Conservation (phyloP, 352 stramenopile genomes). For the Globisporangium rhizosaccharum region DNA sequence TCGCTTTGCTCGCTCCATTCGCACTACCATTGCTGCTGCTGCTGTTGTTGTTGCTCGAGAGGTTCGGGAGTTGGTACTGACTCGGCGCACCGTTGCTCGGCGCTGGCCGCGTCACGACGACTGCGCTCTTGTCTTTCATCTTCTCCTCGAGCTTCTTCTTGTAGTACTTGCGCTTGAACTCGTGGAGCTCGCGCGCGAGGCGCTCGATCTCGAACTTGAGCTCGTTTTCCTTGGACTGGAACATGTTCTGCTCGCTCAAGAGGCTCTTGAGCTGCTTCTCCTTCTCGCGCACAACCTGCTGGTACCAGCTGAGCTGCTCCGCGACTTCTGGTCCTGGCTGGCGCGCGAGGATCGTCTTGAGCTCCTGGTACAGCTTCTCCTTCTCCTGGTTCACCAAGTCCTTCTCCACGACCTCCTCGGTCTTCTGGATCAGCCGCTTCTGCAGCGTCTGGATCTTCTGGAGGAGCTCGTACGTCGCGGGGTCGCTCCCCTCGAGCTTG, state of each 20-base stretch:
- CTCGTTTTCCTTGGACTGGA: constrained; percentile 90
- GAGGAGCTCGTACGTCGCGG: constrained; percentile 93
- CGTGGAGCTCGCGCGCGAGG: constrained; percentile 87
- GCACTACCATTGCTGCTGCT: constrained; percentile 8
- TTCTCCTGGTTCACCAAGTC: constrained; percentile 95
- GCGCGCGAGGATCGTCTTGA: constrained; percentile 90
- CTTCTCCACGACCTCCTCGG: constrained; percentile 93
- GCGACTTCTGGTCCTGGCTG: constrained; percentile 93
- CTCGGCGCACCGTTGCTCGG: background rate
- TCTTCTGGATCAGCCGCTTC: constrained; percentile 93
- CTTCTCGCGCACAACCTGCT: constrained; percentile 95
- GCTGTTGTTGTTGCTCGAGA: constrained; percentile 25
- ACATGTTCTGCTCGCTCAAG: constrained; percentile 97
- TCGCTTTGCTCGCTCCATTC: background rate
- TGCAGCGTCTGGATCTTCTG: constrained; percentile 97
- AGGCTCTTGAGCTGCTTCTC: constrained; percentile 96
- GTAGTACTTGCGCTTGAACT: constrained; percentile 96
- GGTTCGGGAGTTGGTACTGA: constrained; percentile 32
- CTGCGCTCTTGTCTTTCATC: constrained; percentile 53
- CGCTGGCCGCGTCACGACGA: constrained; percentile 24
- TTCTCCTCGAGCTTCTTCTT: constrained; percentile 89
- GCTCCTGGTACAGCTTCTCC: constrained; percentile 92
- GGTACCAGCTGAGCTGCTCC: constrained; percentile 93
- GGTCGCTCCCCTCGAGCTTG: constrained; percentile 96
- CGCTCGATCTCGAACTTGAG: constrained; percentile 95